A percentile compares a stretch with the other conserved stretches of the same genome.
Conservation (phyloP, 306 rosid species). For the Cicer judaicum region DNA sequence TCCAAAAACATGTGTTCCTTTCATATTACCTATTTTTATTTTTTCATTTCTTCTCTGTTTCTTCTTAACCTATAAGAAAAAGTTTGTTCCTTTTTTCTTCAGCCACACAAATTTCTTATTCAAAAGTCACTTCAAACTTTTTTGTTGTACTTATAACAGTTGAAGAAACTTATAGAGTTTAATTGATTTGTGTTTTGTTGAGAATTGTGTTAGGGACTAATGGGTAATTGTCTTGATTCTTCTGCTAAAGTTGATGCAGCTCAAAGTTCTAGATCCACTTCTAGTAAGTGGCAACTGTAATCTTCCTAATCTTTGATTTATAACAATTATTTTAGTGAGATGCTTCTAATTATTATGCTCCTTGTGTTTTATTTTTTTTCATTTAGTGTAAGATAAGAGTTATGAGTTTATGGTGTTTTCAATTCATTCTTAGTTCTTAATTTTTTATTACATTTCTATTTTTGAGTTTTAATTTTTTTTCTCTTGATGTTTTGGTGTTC, state of each 20-base stretch:
- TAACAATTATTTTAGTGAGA: not conserved
- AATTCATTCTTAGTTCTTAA: not conserved
- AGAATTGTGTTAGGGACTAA: constrained; percentile 28
- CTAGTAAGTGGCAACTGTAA: constrained; percentile 47
- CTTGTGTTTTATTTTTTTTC: not conserved
- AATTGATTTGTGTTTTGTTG: not conserved
- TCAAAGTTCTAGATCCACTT: constrained; percentile 62
- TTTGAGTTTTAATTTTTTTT: not conserved
- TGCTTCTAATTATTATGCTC: not conserved
- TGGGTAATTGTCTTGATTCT: constrained; percentile 92
- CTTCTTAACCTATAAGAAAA: constrained; percentile 14
- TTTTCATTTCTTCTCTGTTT: not conserved
- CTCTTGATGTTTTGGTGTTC: not conserved
- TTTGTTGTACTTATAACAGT: not conserved
- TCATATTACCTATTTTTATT: not conserved
- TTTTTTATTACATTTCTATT: not conserved
- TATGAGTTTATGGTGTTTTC: constrained; percentile 8
- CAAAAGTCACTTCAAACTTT: not conserved
- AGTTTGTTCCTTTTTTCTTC: constrained; percentile 28
- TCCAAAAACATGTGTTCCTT: constrained; percentile 34
- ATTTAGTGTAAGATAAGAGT: not conserved
- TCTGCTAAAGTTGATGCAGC: constrained; percentile 78
- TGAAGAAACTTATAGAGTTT: not conserved
- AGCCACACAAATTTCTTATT: not conserved
- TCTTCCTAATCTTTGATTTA: not conserved